These are phyloP conservation scores for Arxiozyma bovina DNA, from an alignment of 1,139 yeast species.

Conservation along the genomic window DNA sequence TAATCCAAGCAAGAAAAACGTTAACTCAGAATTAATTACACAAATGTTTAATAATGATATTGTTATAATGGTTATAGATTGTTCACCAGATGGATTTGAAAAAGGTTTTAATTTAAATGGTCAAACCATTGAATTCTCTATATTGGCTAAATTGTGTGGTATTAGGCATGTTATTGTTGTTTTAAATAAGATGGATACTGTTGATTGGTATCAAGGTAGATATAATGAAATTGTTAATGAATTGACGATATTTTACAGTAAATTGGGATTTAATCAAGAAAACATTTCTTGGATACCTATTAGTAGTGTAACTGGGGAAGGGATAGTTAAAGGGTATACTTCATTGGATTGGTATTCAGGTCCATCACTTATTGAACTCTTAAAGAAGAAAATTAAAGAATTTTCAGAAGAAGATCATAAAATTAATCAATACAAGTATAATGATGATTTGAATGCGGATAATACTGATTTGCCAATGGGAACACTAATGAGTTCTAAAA, in stretches of 20 bases:
- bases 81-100: slow-evolving; percentile 67
- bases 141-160: slow-evolving; percentile 60
- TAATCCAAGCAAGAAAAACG: slow-evolving; percentile 83
- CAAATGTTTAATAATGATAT: slow-evolving; percentile 32
- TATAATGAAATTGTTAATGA: slow-evolving; percentile 47
- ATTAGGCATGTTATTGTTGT: slow-evolving; percentile 56
- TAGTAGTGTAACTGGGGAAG: slow-evolving; percentile 58
- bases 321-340: slow-evolving; percentile 4
- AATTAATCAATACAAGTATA: not conserved
- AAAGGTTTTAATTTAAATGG: slow-evolving; percentile 67
- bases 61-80: slow-evolving; percentile 38
- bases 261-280: slow-evolving; percentile 42
- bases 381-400: not conserved
- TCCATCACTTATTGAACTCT: not conserved
- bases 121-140: slow-evolving; percentile 74
- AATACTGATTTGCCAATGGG: not conserved
- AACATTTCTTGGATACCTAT: slow-evolving; percentile 57
- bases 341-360: slow-evolving; percentile 9
- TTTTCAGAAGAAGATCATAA: not conserved
- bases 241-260: slow-evolving; percentile 44
- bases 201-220: slow-evolving; percentile 50
- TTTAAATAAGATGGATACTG: slow-evolving; percentile 65
- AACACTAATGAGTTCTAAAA: not conserved
- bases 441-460: no score
- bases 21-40: slow-evolving; percentile 54